These are phyloP conservation scores for Gelatoporia subvermispora DNA, from an alignment of 768 basidiomycete species.

Conservation along the genomic window DNA sequence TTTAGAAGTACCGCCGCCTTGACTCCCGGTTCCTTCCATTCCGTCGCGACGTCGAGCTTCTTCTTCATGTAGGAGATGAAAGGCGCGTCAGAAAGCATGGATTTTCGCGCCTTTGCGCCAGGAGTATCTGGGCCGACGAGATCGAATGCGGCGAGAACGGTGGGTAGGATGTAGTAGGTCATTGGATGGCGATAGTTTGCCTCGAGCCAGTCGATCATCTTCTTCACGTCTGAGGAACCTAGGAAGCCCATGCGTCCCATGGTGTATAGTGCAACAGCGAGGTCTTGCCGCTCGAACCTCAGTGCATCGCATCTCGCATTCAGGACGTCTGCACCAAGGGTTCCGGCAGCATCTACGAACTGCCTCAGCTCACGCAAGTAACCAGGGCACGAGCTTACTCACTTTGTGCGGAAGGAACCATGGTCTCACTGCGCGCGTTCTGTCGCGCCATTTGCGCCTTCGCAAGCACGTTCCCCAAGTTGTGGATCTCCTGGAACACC, in stretches of 20 bases:
- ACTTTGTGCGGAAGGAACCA: slow-evolving; percentile 55
- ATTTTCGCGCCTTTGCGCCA: slow-evolving; percentile 41
- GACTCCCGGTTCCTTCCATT: slow-evolving; percentile 68
- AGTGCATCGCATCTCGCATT: slow-evolving; percentile 68
- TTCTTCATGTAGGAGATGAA: slow-evolving; percentile 56
- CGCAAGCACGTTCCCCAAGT: slow-evolving; percentile 45
- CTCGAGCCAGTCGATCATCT: slow-evolving; percentile 67
- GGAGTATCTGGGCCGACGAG: slow-evolving; percentile 49
- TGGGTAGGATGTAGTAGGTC: slow-evolving; percentile 62
- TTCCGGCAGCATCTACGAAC: slow-evolving; percentile 34
- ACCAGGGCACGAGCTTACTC: slow-evolving; percentile 11
- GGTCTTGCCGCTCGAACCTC: slow-evolving; percentile 64
- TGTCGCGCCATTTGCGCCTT: slow-evolving; percentile 55
- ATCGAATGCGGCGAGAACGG: slow-evolving; percentile 64
- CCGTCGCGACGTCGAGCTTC: slow-evolving; percentile 42
- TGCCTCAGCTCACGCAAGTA: neutral
- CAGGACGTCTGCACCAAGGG: slow-evolving; percentile 63
- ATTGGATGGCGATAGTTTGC: slow-evolving; percentile 62
- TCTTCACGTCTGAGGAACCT: slow-evolving; percentile 53
- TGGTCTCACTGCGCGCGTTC: slow-evolving; percentile 58
- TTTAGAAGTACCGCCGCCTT: slow-evolving; percentile 75
- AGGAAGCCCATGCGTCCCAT: slow-evolving; percentile 62
- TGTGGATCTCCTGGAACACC: slow-evolving; percentile 62
- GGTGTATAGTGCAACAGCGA: slow-evolving; percentile 59
- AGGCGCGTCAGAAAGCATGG: slow-evolving; percentile 40